A percentile compares a stretch with the other conserved stretches of the same genome.
Evolutionary conservation across 1,284 basidiomycete genomes (phyloP).

Genomic region (Malassezia caprae): DNA sequence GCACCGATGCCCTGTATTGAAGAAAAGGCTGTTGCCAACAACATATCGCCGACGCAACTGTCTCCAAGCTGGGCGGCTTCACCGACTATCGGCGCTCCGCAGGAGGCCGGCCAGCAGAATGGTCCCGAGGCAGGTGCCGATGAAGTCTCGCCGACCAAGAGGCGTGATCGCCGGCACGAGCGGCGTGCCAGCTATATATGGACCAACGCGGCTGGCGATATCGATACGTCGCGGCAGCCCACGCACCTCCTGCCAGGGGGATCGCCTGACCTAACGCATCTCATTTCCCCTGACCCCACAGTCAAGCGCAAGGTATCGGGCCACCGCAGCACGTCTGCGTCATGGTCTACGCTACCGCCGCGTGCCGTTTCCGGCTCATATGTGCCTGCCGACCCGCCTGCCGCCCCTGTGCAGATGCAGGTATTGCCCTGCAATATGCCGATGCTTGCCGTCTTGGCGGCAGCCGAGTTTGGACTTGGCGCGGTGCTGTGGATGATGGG

Average conservation of each 20-base stretch:
- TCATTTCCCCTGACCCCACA: constrained; percentile 5
- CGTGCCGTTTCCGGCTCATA: background rate
- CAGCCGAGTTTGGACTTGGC: constrained; percentile 53
- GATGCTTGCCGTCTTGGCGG: constrained; percentile 49
- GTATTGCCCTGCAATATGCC: background rate
- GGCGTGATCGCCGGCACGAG: constrained; percentile 1
- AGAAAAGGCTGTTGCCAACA: background rate
- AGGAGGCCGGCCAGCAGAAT: background rate
- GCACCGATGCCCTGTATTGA: background rate
- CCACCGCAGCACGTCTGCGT: background rate
- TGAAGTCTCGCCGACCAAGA: background rate
- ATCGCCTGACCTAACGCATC: background rate
- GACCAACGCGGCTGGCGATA: background rate
- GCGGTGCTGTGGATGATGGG: constrained; percentile 73
- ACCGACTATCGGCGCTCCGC: background rate
- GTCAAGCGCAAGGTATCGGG: background rate
- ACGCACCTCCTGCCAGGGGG: background rate
- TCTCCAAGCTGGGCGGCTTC: background rate
- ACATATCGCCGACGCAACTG: background rate
- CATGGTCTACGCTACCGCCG: constrained; percentile 1
- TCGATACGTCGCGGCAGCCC: background rate
- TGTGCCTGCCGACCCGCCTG: background rate
- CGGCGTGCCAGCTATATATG: constrained; percentile 12
- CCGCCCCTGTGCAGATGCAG: background rate
- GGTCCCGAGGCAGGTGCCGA: background rate